Base-by-base conservation (phyloP, 495 filamentous ascomycete species). In the Massariosphaeria phaeospora region DNA sequence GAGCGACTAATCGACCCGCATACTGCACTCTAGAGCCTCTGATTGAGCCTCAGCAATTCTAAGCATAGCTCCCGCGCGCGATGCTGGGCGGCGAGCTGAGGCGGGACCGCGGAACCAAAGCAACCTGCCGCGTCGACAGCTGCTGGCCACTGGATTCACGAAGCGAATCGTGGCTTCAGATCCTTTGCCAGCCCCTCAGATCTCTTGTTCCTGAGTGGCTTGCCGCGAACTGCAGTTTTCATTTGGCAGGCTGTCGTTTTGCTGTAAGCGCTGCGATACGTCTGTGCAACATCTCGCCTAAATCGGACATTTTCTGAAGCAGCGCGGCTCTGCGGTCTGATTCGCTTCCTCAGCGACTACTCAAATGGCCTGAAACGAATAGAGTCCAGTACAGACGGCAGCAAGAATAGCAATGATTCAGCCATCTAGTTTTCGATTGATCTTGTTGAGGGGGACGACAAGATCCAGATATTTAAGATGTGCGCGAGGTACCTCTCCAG, bases 61-160 rank as follows among this genome's bases (percentile, higher is more conserved):
- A 63, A 63, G 55, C 30, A 55, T 63, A 63, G 61, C 33, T 63
- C 61, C 61, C 61, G 61, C 61, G 55, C 61, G 61, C 55, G 40
- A 59, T 52, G 50, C 26, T 55, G 36, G 55, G 27, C 55, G 55
- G 15, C 5, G 25, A 54, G 57, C 44, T 49, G 40, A 42, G 53
- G 56, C 38, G 45, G 61, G 46, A 27, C 36, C 46, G 61, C 47
- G 61, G 61, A 57, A 49, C 39, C n/a, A 18, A 26, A 39, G 29
- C 13, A 30, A 49, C 35, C 8, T 57, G 23, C 57, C 61, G 57
- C 47, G 50, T 48, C 45, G 12, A 33, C 47, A 30, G 25, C 44
- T 56, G 29, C 52, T 46, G 25, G 31, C 51, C 55, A 63, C n/a
- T 34, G 44, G 43, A 56, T 48, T 56, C 34, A 51, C 40, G 43